phyloP scores from a whole-genome alignment of 805 yeast species.

The Teunomyces atbi region DNA sequence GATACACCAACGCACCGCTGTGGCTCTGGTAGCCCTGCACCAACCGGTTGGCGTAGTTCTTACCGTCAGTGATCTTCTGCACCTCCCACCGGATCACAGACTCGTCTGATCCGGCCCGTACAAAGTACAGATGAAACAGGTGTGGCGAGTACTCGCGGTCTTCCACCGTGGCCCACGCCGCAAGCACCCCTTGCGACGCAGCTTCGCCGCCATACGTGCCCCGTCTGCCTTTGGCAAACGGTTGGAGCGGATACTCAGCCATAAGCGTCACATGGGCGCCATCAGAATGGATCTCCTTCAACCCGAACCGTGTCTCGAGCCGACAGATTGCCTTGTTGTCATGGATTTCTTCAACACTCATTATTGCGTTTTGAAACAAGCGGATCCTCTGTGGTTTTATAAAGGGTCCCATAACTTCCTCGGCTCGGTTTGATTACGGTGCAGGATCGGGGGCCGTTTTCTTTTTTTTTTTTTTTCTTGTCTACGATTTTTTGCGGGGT shows the following conservation, averaged over 20 bases:
- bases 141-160: constrained; percentile 24
- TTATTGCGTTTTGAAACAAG: neutral
- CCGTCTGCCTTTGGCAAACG: constrained; percentile 18
- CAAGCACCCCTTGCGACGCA: constrained; percentile 23
- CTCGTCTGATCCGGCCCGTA: constrained; percentile 23
- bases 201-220: constrained; percentile 33
- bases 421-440: neutral
- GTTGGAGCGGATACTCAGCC: constrained; percentile 27
- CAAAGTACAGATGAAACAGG: constrained; percentile 27
- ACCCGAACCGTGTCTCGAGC: constrained; percentile 11
- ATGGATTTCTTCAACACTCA: constrained; percentile 4
- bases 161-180: constrained; percentile 26
- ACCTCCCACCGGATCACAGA: constrained; percentile 27
- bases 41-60: constrained; percentile 22
- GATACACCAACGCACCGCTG: constrained; percentile 19
- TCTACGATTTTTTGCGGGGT: neutral
- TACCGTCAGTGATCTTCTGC: constrained; percentile 18
- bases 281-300: constrained; percentile 8
- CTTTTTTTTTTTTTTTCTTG: neutral
- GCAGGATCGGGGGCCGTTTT: neutral
- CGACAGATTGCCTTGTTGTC: constrained; percentile 4
- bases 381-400: neutral
- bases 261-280: constrained; percentile 13
- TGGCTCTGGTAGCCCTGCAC: constrained; percentile 23
- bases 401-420: neutral